A percentile compares a stretch with the other conserved stretches of the same genome.
Evolutionary conservation across 2,329 filamentous ascomycete genomes (phyloP).

Genomic region (Bipolaris oryzae): DNA sequence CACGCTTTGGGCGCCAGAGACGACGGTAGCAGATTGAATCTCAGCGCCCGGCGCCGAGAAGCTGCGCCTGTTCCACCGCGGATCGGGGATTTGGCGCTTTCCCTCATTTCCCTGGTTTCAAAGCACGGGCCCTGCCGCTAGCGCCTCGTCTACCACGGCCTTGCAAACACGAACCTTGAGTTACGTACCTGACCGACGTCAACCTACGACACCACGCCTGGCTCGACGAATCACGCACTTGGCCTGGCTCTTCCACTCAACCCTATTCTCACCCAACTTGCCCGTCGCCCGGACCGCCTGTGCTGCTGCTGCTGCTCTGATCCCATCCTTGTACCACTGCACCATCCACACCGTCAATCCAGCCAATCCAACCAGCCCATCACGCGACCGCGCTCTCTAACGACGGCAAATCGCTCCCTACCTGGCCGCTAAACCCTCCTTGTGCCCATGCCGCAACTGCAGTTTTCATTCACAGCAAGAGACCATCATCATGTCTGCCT

Average conservation of each 20-base stretch:
- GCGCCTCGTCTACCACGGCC: slow-evolving; percentile 19
- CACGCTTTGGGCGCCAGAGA: slow-evolving; percentile 18
- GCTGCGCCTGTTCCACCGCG: slow-evolving; percentile 32
- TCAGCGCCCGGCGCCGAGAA: slow-evolving; percentile 41
- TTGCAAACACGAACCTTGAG: slow-evolving; percentile 21
- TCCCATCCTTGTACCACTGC: neutral
- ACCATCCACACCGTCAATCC: neutral
- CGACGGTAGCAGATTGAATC: slow-evolving; percentile 34
- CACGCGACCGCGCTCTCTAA: neutral
- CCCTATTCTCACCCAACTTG: neutral
- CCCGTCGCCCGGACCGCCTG: neutral
- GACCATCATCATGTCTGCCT: slow-evolving; percentile 40
- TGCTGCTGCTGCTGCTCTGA: neutral
- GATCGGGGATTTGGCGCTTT: slow-evolving; percentile 31
- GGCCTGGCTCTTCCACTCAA: neutral
- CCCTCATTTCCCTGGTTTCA: slow-evolving; percentile 21
- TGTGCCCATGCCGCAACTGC: slow-evolving; percentile 25
- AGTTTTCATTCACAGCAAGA: slow-evolving; percentile 6
- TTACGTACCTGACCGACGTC: slow-evolving; percentile 18
- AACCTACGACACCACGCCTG: slow-evolving; percentile 9
- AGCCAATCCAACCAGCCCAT: neutral
- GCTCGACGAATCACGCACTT: slow-evolving; percentile 1
- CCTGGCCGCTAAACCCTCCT: slow-evolving; percentile 2
- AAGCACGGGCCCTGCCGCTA: slow-evolving; percentile 24
- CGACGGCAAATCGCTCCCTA: slow-evolving; percentile 1